These are phyloP conservation scores for Phragmites australis DNA, from an alignment of 176 grass and related monocot species.

Conservation along the genomic window DNA sequence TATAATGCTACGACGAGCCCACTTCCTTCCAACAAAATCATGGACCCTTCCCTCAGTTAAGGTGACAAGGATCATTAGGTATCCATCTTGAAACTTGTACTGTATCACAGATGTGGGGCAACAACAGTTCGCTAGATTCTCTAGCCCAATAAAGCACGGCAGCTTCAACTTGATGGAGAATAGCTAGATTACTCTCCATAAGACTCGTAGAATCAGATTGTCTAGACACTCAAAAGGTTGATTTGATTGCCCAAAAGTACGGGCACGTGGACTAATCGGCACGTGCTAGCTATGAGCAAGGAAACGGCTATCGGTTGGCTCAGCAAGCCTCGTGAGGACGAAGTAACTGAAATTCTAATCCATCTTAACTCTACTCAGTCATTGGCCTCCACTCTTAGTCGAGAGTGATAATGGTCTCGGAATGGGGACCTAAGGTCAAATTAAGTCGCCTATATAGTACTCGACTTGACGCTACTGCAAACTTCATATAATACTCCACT, in stretches of 20 bases:
- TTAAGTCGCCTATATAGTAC: constrained; percentile 5
- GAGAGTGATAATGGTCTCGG: constrained; percentile 30
- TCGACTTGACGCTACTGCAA: constrained; percentile 18
- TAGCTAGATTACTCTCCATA: constrained; percentile 32
- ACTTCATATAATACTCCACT: background rate
- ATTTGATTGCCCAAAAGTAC: constrained; percentile 18
- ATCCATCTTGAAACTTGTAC: constrained; percentile 54
- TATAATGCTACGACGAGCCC: background rate
- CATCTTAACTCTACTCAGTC: background rate
- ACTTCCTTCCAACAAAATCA: constrained; percentile 38
- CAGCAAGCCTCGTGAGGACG: constrained; percentile 13
- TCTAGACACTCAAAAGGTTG: background rate
- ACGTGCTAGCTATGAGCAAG: constrained; percentile 29
- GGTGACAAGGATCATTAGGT: constrained; percentile 47
- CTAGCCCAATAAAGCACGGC: constrained; percentile 47
- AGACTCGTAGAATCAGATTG: constrained; percentile 24
- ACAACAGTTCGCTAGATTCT: constrained; percentile 46
- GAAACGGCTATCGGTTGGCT: background rate
- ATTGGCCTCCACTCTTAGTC: constrained; percentile 20
- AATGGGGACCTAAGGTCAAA: constrained; percentile 42
- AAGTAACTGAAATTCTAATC: constrained; percentile 4
- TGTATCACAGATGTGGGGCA: constrained; percentile 41
- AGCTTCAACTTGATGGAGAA: constrained; percentile 5
- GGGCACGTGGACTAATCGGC: constrained; percentile 54
- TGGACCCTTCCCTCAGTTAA: constrained; percentile 35